Evolutionary conservation across 306 rosid species (phyloP), one percentile per base, ranked within the genome.

Genomic region (Gynostemma pentaphyllum): DNA sequence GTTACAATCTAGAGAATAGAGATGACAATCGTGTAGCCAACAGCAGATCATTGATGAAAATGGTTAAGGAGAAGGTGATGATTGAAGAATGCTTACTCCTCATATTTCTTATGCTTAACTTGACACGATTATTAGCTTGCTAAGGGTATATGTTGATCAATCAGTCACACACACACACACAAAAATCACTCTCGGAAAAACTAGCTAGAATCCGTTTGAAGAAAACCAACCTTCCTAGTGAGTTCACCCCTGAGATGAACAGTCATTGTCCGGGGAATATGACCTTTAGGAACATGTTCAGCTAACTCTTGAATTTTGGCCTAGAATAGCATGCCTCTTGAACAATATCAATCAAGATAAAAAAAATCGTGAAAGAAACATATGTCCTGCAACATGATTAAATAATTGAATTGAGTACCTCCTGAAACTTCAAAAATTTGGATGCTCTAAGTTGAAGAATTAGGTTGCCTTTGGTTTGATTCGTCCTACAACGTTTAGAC

Each of bases 231-330:
- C 97, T 88, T 94, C 79, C 99, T 86, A 1, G 97, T 94, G 69
- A 94, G 90, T 71, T 94, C 99, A 69, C 99, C 99, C 78, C 97
- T 78, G n/a, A 94, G 79, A 79, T 86, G 99, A 62, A 86, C 90
- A 18, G 97, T 80, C 97, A 94, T 88, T 68, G 99, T 74, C 62
- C 99, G 80, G 29, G 99, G 97, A 75, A 94, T 88, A 69, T 94
- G 99, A 44, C 99, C 99, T 76, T 94, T 94, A 30, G 99, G 99
- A 48, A 94, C 97, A 75, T 94, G 95, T 47, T 94, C 99, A 70
- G 99, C 72, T 74, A 94, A 83, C 74, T 94, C 99, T 78, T 94
- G 97, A 75, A 94, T 75, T 85, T 94, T 94, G 14, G 95, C 99
- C 99, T 94, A 19, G 14, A 14, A 26, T 2, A 4, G 23, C 50